Percentiles rank a stretch among this genome's conserved stretches.
phyloP scores from a whole-genome alignment of 2,329 filamentous ascomycete species.

The Pseudovirgaria hyperparasitica region DNA sequence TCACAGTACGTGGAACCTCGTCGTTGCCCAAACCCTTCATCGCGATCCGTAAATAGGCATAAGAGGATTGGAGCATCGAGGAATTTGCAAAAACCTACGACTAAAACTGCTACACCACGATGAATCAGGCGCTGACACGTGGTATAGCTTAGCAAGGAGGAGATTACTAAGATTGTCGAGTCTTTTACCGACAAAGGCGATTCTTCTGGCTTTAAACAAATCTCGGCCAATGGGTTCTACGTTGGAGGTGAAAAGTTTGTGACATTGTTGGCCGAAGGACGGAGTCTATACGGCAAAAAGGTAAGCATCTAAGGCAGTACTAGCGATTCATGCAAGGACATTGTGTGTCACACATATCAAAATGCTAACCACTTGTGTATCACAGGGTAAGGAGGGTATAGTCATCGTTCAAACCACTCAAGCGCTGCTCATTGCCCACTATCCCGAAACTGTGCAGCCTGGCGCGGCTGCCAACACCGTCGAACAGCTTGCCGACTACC shows the following conservation, averaged over 20 bases:
- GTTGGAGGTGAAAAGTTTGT: slow-evolving; percentile 69
- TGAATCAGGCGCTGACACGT: slow-evolving; percentile 3
- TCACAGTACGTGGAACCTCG: slow-evolving; percentile 47
- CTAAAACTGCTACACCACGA: neutral
- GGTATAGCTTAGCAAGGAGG: slow-evolving; percentile 36
- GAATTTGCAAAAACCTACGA: neutral
- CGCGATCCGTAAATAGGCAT: slow-evolving; percentile 1
- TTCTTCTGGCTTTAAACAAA: slow-evolving; percentile 44
- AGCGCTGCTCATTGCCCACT: slow-evolving; percentile 79
- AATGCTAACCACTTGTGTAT: slow-evolving; percentile 6
- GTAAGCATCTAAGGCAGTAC: slow-evolving; percentile 35
- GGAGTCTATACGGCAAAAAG: slow-evolving; percentile 75
- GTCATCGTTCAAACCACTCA: slow-evolving; percentile 76
- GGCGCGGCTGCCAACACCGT: slow-evolving; percentile 68
- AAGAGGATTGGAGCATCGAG: neutral
- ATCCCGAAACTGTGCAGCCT: slow-evolving; percentile 60
- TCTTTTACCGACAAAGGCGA: slow-evolving; percentile 40
- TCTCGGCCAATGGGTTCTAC: slow-evolving; percentile 61
- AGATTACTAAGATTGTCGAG: slow-evolving; percentile 42
- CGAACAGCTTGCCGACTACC: slow-evolving; percentile 76
- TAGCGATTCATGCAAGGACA: neutral
- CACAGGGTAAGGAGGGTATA: slow-evolving; percentile 65
- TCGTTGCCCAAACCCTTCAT: slow-evolving; percentile 1
- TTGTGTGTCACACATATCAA: slow-evolving; percentile 3
- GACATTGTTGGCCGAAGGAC: slow-evolving; percentile 60